phyloP scores from a whole-genome alignment of 805 yeast genomes.

The Sugiyamaella boreocaroliniensis region DNA sequence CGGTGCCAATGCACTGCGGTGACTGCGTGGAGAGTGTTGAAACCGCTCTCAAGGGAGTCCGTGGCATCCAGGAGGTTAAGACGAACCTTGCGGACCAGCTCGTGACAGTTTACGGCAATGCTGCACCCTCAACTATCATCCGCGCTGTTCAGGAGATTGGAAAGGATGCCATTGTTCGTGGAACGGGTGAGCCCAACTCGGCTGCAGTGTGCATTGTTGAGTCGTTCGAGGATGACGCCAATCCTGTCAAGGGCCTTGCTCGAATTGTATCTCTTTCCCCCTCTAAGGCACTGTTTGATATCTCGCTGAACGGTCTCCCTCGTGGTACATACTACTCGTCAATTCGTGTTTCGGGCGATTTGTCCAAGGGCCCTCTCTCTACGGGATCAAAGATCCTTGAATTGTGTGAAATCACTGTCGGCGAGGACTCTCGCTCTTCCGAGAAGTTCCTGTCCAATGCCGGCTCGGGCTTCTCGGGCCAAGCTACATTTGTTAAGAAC shows the following conservation, averaged over 20 bases:
- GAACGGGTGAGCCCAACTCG: constrained; percentile 77
- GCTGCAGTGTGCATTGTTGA: constrained; percentile 92
- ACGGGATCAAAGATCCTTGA: constrained; percentile 30
- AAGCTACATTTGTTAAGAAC: constrained; percentile 37
- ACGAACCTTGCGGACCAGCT: constrained; percentile 54
- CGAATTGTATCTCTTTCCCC: constrained; percentile 66
- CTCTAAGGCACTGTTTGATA: constrained; percentile 56
- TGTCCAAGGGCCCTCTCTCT: constrained; percentile 44
- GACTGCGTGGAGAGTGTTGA: constrained; percentile 59
- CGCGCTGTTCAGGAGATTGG: constrained; percentile 66
- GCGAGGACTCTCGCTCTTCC: constrained; percentile 4
- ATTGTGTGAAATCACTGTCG: constrained; percentile 28
- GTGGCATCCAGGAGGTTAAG: constrained; percentile 45
- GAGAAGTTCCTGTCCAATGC: constrained; percentile 7
- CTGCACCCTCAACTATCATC: constrained; percentile 72
- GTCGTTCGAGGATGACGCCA: constrained; percentile 44
- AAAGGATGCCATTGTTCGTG: constrained; percentile 85
- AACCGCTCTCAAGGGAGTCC: constrained; percentile 43
- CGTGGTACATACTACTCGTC: constrained; percentile 63
- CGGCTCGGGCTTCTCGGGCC: constrained; percentile 24
- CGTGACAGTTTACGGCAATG: constrained; percentile 60
- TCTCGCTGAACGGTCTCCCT: constrained; percentile 68
- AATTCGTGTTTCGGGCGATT: constrained; percentile 65
- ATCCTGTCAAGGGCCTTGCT: constrained; percentile 80
- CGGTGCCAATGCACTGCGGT: constrained; percentile 78